A percentile compares a stretch with the other conserved stretches of the same genome.
Conservation (phyloP, 2,329 filamentous ascomycete genomes). For the Dactylellina haptotyla region DNA sequence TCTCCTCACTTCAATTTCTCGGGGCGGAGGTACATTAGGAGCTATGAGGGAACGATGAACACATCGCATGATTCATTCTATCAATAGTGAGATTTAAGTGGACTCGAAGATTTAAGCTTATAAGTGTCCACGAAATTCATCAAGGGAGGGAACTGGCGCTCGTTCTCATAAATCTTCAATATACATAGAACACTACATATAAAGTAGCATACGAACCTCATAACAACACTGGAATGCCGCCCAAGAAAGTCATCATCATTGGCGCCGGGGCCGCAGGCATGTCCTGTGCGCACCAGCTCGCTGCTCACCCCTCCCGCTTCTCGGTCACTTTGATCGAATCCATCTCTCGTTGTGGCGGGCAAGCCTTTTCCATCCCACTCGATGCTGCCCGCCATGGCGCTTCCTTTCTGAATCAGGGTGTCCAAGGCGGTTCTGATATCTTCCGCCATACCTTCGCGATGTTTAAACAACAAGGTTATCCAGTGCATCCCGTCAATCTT, state of each 20-base stretch:
- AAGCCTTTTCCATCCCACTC: constrained; percentile 71
- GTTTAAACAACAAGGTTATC: constrained; percentile 69
- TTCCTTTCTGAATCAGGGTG: constrained; percentile 72
- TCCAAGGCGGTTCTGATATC: constrained; percentile 73
- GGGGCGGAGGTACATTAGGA: too few relatives aligned
- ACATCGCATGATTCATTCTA: too few relatives aligned
- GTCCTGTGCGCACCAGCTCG: constrained; percentile 71
- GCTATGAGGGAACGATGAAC: too few relatives aligned
- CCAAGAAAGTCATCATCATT: constrained; percentile 69
- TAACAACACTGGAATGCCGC: too few relatives aligned
- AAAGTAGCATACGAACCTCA: too few relatives aligned
- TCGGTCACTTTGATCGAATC: constrained; percentile 70
- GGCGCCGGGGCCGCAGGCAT: constrained; percentile 71
- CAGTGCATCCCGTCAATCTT: constrained; percentile 69
- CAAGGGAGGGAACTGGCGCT: too few relatives aligned
- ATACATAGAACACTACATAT: too few relatives aligned
- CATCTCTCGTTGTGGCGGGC: constrained; percentile 70
- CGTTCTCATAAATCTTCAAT: too few relatives aligned
- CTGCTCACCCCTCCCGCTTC: constrained; percentile 70
- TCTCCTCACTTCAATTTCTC: too few relatives aligned
- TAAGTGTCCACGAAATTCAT: too few relatives aligned
- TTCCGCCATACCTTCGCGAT: constrained; percentile 75
- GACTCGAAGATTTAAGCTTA: too few relatives aligned
- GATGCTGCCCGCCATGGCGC: constrained; percentile 70
- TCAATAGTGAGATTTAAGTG: too few relatives aligned